A percentile compares a stretch with the other conserved stretches of the same genome.
Conservation (phyloP, 2,329 filamentous ascomycete genomes). For the Talaromyces sp. region DNA sequence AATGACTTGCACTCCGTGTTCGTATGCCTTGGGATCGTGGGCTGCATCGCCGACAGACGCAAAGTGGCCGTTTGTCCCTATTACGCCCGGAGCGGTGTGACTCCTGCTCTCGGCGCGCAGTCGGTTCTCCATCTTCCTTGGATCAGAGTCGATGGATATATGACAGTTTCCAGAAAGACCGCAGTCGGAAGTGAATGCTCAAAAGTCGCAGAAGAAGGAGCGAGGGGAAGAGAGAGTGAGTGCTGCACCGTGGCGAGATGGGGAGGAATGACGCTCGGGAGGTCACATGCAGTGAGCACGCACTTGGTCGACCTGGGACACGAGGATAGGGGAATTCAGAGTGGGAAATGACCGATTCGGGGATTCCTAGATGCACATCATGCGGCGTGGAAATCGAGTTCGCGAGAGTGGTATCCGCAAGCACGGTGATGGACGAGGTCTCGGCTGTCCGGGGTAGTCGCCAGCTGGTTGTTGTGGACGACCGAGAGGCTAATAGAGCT, state of each 20-base stretch:
- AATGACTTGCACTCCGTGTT: conserved; percentile 94
- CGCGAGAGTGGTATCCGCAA: not conserved
- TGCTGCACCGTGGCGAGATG: conserved; percentile 9
- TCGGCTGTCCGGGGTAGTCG: not conserved
- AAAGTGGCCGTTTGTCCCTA: conserved; percentile 44
- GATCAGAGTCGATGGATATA: not conserved
- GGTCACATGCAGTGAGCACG: conserved; percentile 10
- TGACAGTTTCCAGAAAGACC: not conserved
- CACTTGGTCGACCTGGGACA: not conserved
- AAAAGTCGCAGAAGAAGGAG: not conserved
- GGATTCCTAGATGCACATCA: not conserved
- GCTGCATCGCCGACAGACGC: conserved; percentile 34
- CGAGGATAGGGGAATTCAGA: not conserved
- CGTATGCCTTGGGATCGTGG: conserved; percentile 51
- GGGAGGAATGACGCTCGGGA: conserved; percentile 1
- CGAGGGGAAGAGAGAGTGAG: conserved; percentile 1
- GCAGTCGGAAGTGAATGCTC: not conserved
- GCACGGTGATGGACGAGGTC: not conserved
- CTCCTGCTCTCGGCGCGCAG: conserved; percentile 20
- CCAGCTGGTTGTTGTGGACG: not conserved
- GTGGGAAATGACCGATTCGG: not conserved
- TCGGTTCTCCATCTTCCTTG: conserved; percentile 5
- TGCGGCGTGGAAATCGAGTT: not conserved
- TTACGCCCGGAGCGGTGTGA: conserved; percentile 29
- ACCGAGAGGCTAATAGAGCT: not conserved